Conservation (phyloP, 2,329 filamentous ascomycete genomes). For the Xylaria digitata region DNA sequence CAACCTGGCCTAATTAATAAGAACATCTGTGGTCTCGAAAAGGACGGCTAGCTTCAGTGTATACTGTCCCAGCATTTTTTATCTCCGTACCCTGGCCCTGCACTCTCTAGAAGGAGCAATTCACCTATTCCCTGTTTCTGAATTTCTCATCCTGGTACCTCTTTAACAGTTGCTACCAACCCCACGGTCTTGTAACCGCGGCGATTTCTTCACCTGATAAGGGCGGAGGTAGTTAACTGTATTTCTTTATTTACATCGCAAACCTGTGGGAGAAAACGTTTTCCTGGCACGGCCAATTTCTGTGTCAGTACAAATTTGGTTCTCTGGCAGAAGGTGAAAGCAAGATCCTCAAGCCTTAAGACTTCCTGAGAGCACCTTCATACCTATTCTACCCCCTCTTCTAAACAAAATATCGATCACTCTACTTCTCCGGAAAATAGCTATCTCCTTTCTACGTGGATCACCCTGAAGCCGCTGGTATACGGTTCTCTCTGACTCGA, state of each 20-base stretch:
- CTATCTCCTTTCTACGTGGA: not conserved
- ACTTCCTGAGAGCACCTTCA: not conserved
- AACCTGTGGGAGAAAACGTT: not conserved
- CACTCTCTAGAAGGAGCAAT: not conserved
- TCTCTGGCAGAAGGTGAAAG: not conserved
- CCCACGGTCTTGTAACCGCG: not conserved
- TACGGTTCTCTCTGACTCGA: not conserved
- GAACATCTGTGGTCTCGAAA: not conserved
- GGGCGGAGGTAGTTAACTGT: not conserved
- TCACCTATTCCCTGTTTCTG: not conserved
- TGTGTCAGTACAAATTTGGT: not conserved
- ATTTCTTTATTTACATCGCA: conserved; percentile 11
- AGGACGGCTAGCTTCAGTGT: not conserved
- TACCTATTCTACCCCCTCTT: not conserved
- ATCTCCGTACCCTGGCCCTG: not conserved
- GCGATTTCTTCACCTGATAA: not conserved
- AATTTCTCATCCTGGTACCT: conserved; percentile 7
- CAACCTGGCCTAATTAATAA: not conserved
- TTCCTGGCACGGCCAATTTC: not conserved
- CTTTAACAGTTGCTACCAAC: not conserved
- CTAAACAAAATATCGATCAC: not conserved
- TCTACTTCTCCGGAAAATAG: not conserved
- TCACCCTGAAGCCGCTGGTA: not conserved
- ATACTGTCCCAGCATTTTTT: not conserved
- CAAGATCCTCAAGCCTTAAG: not conserved